Percentiles rank a stretch among this genome's conserved stretches.
phyloP scores from a whole-genome alignment of 116 monocot genomes.

The Phalaenopsis hybrid region DNA sequence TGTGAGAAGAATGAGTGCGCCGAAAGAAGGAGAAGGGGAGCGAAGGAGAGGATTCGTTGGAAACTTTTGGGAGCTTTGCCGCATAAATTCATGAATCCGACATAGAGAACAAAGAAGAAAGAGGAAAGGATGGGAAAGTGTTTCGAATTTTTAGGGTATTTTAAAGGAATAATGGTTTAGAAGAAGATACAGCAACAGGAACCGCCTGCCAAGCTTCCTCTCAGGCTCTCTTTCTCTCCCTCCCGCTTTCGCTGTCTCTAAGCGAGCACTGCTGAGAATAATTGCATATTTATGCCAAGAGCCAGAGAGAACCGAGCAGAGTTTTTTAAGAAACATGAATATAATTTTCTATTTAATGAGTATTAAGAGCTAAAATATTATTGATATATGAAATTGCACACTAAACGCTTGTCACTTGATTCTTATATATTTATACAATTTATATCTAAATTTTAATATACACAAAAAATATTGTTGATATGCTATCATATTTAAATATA shows the following conservation, averaged over 20 bases:
- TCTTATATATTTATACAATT: no score
- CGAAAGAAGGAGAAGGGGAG: not conserved
- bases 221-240: not conserved
- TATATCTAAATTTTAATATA: no score
- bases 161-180: not conserved
- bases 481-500: no score
- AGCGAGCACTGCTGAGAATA: constrained; percentile 1
- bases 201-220: not conserved
- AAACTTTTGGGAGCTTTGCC: not conserved
- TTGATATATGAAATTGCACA: no score
- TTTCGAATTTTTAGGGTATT: not conserved
- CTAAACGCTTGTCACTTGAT: no score
- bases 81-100: not conserved
- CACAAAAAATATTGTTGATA: no score
- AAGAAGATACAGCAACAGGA: not conserved
- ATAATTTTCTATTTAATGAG: not conserved
- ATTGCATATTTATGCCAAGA: constrained; percentile 9
- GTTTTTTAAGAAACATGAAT: not conserved
- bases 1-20: not conserved
- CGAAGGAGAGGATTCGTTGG: not conserved
- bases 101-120: not conserved
- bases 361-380: no score
- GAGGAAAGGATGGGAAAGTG: not conserved
- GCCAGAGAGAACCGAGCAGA: not conserved
- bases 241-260: not conserved